Evolutionary conservation across 2,329 filamentous ascomycete species (phyloP).

Genomic region (Grosmannia huntii): DNA sequence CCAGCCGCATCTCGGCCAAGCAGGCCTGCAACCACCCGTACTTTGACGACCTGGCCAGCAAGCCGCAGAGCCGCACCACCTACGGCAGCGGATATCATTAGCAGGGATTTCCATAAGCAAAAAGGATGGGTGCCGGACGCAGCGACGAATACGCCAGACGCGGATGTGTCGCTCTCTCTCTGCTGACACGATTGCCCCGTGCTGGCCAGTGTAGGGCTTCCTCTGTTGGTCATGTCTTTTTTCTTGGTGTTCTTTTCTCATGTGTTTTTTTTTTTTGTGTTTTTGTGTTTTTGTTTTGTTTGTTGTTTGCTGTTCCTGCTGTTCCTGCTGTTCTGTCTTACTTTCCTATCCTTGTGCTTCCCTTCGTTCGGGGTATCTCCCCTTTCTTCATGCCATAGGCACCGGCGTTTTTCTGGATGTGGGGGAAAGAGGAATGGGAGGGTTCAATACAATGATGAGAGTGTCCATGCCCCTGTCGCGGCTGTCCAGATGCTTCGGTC

Average conservation of each 20-base stretch:
- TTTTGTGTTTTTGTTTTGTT: background rate
- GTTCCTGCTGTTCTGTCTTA: background rate
- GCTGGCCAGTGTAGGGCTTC: background rate
- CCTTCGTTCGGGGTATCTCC: background rate
- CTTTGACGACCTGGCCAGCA: constrained; percentile 36
- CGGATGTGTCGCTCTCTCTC: too few species aligned
- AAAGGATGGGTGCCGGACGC: background rate
- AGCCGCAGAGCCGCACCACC: constrained; percentile 7
- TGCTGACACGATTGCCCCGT: too few species aligned
- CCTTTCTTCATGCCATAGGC: background rate
- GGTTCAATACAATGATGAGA: background rate
- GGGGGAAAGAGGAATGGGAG: background rate
- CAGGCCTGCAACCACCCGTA: constrained; percentile 75
- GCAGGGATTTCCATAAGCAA: constrained; percentile 6
- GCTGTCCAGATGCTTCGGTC: background rate
- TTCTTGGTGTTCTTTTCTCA: background rate
- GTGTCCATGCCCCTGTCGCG: background rate
- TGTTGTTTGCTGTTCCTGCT: background rate
- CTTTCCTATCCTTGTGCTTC: background rate
- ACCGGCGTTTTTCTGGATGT: background rate
- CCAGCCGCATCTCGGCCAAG: constrained; percentile 73
- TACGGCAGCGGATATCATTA: constrained; percentile 21
- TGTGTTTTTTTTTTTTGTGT: background rate
- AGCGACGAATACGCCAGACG: background rate
- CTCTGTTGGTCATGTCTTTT: background rate